A percentile compares a stretch with the other conserved stretches of the same genome.
phyloP scores from a whole-genome alignment of 1,284 basidiomycete species.

The Leccinum fuscescens region DNA sequence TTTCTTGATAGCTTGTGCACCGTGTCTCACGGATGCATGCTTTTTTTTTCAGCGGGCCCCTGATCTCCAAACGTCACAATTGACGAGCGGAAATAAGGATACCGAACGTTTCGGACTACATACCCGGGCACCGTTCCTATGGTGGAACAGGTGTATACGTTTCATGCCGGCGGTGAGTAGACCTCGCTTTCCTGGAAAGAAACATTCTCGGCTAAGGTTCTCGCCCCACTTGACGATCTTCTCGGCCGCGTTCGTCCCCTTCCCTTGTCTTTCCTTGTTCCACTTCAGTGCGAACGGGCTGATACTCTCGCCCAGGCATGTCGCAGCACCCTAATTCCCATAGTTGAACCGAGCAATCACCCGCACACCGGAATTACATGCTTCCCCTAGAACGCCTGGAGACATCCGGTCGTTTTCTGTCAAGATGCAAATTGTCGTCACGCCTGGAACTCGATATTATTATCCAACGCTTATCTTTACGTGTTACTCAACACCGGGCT shows the following conservation, averaged over 20 bases:
- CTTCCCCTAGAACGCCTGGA: background rate
- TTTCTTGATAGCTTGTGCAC: background rate
- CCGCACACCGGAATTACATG: background rate
- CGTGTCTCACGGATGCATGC: background rate
- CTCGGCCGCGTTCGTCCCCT: background rate
- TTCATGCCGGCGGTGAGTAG: background rate
- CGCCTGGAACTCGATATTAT: constrained; percentile 10
- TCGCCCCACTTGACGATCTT: constrained; percentile 8
- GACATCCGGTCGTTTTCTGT: background rate
- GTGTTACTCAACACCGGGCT: background rate
- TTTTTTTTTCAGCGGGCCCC: background rate
- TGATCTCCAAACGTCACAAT: background rate
- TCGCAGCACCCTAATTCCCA: constrained; percentile 2
- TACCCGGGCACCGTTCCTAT: background rate
- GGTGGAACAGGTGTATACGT: too few species aligned
- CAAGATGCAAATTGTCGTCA: background rate
- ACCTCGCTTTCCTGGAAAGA: constrained; percentile 3
- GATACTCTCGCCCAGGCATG: background rate
- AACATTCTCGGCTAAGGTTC: background rate
- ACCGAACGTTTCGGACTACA: background rate
- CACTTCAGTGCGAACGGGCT: background rate
- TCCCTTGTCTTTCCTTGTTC: background rate
- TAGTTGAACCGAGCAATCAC: background rate
- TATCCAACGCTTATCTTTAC: constrained; percentile 4
- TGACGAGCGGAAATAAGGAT: background rate